phyloP scores from a whole-genome alignment of 768 basidiomycete genomes.

The Leucocoprinus sp. region DNA sequence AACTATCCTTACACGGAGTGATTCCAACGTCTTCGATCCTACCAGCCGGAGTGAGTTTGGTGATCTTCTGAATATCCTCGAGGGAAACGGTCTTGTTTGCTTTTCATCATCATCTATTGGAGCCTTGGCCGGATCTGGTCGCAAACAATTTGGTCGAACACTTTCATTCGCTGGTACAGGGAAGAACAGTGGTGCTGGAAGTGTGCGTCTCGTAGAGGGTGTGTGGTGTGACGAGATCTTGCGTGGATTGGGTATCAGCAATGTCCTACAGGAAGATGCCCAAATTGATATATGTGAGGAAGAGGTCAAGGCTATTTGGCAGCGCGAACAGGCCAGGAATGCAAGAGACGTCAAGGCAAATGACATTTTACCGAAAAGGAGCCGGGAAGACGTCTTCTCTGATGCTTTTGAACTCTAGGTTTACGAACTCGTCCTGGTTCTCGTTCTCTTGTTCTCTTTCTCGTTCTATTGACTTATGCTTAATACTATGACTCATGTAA shows the following conservation, averaged over 20 bases:
- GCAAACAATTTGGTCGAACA: slow-evolving; percentile 47
- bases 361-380: neutral
- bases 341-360: slow-evolving; percentile 11
- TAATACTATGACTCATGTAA: slow-evolving; percentile 13
- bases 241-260: slow-evolving; percentile 54
- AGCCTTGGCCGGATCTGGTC: slow-evolving; percentile 31
- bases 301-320: slow-evolving; percentile 24
- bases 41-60: slow-evolving; percentile 72
- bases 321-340: slow-evolving; percentile 13
- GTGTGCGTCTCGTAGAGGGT: slow-evolving; percentile 52
- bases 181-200: slow-evolving; percentile 27
- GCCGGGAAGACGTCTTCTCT: slow-evolving; percentile 11
- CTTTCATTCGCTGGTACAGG: slow-evolving; percentile 43
- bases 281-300: slow-evolving; percentile 36
- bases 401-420: slow-evolving; percentile 14
- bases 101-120: slow-evolving; percentile 29
- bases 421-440: neutral
- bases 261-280: slow-evolving; percentile 12
- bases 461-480: slow-evolving; percentile 8
- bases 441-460: neutral
- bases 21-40: slow-evolving; percentile 46
- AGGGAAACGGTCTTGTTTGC: slow-evolving; percentile 61
- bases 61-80: slow-evolving; percentile 63
- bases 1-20: slow-evolving; percentile 47
- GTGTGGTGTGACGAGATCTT: slow-evolving; percentile 61